Evolutionary conservation across 345 rosid genomes (phyloP).

Genomic region (Rhizophora mangle): DNA sequence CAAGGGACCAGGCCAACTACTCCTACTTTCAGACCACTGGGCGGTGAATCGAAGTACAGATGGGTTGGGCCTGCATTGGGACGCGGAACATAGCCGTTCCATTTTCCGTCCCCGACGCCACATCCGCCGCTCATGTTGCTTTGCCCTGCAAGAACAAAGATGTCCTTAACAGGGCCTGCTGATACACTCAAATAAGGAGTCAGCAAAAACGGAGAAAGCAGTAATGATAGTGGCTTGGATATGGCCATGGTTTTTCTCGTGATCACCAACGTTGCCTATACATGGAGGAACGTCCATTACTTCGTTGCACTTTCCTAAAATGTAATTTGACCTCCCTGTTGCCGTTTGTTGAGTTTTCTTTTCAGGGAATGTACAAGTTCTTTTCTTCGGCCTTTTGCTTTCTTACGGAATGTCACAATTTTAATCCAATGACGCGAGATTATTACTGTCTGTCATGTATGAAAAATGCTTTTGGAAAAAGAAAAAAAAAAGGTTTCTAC

Average conservation of each 20-base stretch:
- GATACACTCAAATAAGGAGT: neutral
- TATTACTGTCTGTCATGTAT: too few relatives aligned
- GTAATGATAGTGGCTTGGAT: neutral
- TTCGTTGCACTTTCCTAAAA: too few relatives aligned
- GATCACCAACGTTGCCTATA: neutral
- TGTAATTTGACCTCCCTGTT: too few relatives aligned
- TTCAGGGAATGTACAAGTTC: too few relatives aligned
- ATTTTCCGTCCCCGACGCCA: conserved; percentile 14
- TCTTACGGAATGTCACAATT: too few relatives aligned
- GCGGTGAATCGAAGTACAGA: conserved; percentile 15
- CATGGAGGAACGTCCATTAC: too few relatives aligned
- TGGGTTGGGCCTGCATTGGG: conserved; percentile 16
- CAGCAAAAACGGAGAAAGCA: neutral
- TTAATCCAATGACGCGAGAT: too few relatives aligned
- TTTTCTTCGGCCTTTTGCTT: too few relatives aligned
- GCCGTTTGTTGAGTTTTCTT: too few relatives aligned
- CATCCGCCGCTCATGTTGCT: conserved; percentile 35
- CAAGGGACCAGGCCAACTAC: neutral
- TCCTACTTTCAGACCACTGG: neutral
- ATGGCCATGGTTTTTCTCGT: neutral
- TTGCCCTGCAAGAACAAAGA: conserved; percentile 23
- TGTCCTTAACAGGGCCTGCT: conserved; percentile 10
- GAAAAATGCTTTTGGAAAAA: too few relatives aligned
- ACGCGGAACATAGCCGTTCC: conserved; percentile 20
- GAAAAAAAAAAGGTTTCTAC: too few relatives aligned